Conservation (phyloP, 176 grass and related monocot species). For the Raddia guianensis region DNA sequence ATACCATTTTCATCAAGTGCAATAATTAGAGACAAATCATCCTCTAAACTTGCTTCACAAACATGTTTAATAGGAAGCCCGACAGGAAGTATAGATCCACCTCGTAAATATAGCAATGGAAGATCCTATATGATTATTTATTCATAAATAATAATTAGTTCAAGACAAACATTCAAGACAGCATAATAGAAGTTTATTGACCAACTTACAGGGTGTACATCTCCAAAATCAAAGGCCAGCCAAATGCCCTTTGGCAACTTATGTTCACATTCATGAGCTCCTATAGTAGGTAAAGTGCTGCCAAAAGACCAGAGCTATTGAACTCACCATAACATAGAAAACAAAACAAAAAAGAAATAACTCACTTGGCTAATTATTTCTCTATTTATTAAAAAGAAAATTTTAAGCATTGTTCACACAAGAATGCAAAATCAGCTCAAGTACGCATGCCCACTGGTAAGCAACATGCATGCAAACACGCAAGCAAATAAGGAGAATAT, state of each 20-base stretch:
- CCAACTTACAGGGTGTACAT: slow-evolving; percentile 88
- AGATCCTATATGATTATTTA: slow-evolving; percentile 65
- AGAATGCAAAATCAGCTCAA: slow-evolving; percentile 17
- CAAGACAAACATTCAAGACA: neutral
- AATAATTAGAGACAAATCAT: slow-evolving; percentile 84
- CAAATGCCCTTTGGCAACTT: slow-evolving; percentile 78
- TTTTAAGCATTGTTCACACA: neutral
- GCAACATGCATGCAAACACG: slow-evolving; percentile 7
- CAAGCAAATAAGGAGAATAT: slow-evolving; percentile 18
- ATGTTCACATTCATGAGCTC: slow-evolving; percentile 69
- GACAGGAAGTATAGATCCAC: slow-evolving; percentile 92
- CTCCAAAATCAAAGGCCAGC: slow-evolving; percentile 84
- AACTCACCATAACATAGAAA: neutral
- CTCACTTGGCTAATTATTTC: slow-evolving; percentile 26
- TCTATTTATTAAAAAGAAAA: neutral
- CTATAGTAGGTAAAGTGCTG: slow-evolving; percentile 75
- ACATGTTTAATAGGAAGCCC: slow-evolving; percentile 80
- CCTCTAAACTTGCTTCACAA: slow-evolving; percentile 75
- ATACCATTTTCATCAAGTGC: slow-evolving; percentile 91
- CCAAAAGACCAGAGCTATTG: slow-evolving; percentile 26
- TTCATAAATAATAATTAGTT: slow-evolving; percentile 3
- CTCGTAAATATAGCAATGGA: slow-evolving; percentile 73
- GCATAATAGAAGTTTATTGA: slow-evolving; percentile 27
- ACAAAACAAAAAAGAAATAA: neutral
- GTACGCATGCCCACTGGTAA: neutral